A percentile compares a stretch with the other conserved stretches of the same genome.
Evolutionary conservation across 345 rosid genomes (phyloP).

Genomic region (Erysimum cheiranthoides): DNA sequence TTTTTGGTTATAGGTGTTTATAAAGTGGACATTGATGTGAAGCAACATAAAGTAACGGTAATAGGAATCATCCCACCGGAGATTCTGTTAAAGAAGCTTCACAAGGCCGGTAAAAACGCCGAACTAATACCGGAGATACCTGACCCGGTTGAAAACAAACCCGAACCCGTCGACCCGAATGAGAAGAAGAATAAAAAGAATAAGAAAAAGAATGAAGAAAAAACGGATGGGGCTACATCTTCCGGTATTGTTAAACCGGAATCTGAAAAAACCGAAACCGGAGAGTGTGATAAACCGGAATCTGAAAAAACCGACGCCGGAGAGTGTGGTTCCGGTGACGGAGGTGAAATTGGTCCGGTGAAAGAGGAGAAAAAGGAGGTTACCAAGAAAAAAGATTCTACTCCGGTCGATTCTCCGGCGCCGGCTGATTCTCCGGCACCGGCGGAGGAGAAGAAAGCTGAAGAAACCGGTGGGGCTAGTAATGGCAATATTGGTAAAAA

Average conservation of each 20-base stretch:
- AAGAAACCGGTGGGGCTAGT: slow-evolving; percentile 1
- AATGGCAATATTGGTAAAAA: slow-evolving; percentile 51
- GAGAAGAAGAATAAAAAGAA: slow-evolving; percentile 47
- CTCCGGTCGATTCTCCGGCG: slow-evolving; percentile 36
- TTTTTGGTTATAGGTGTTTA: slow-evolving; percentile 67
- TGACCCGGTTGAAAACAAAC: slow-evolving; percentile 38
- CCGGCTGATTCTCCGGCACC: slow-evolving; percentile 45
- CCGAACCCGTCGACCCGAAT: slow-evolving; percentile 39
- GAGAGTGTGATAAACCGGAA: background rate
- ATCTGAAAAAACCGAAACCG: slow-evolving; percentile 35
- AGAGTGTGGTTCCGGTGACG: slow-evolving; percentile 3
- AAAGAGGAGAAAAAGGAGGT: slow-evolving; percentile 49
- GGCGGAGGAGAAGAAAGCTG: slow-evolving; percentile 43
- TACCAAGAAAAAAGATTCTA: slow-evolving; percentile 35
- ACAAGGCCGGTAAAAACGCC: slow-evolving; percentile 69
- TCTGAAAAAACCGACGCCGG: slow-evolving; percentile 42
- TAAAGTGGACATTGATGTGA: slow-evolving; percentile 60
- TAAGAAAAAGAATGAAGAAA: slow-evolving; percentile 27
- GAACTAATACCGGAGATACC: slow-evolving; percentile 59
- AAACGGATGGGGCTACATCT: slow-evolving; percentile 6
- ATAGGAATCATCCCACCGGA: slow-evolving; percentile 58
- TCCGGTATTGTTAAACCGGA: slow-evolving; percentile 29
- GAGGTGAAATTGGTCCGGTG: slow-evolving; percentile 7
- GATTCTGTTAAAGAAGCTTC: slow-evolving; percentile 68
- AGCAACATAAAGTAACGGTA: slow-evolving; percentile 68